These are phyloP conservation scores for Tolypocladium sp. DNA, from an alignment of 2,329 filamentous ascomycete genomes.

Conservation along the genomic window DNA sequence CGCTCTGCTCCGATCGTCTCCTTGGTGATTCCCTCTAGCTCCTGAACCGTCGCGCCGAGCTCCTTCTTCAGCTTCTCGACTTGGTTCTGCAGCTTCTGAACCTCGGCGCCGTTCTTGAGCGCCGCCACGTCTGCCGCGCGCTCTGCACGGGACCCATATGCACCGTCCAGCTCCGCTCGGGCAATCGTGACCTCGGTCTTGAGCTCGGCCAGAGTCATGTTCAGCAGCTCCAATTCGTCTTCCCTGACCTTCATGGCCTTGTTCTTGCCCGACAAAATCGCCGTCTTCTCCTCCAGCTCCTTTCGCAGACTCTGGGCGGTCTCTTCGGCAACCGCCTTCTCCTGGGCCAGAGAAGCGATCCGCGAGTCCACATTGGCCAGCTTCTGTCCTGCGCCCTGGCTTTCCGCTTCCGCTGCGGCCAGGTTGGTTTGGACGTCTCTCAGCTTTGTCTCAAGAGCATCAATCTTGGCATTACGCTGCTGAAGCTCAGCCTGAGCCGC, in stretches of 20 bases:
- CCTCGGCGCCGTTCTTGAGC: slow-evolving; percentile 37
- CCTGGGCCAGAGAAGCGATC: slow-evolving; percentile 18
- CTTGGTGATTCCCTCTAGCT: slow-evolving; percentile 43
- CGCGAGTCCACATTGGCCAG: slow-evolving; percentile 20
- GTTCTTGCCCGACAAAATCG: slow-evolving; percentile 21
- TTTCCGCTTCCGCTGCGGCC: slow-evolving; percentile 25
- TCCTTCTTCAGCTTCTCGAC: slow-evolving; percentile 41
- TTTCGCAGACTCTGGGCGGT: slow-evolving; percentile 15
- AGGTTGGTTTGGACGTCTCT: slow-evolving; percentile 9
- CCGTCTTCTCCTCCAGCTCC: slow-evolving; percentile 10
- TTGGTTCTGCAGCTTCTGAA: slow-evolving; percentile 35
- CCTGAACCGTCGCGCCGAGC: slow-evolving; percentile 39
- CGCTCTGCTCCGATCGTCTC: slow-evolving; percentile 41
- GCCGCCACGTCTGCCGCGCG: slow-evolving; percentile 49
- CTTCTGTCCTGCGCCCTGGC: slow-evolving; percentile 24
- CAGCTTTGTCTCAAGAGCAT: slow-evolving; percentile 25
- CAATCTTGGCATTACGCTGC: slow-evolving; percentile 27
- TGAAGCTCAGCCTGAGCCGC: slow-evolving; percentile 15
- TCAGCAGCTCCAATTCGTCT: slow-evolving; percentile 39
- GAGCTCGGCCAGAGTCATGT: slow-evolving; percentile 44
- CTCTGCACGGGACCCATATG: slow-evolving; percentile 49
- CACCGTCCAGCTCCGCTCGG: slow-evolving; percentile 52
- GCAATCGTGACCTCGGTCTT: slow-evolving; percentile 54
- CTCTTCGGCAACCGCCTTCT: slow-evolving; percentile 17
- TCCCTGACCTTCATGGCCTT: slow-evolving; percentile 39